Evolutionary conservation across 2,329 filamentous ascomycete species (phyloP).

Genomic region (Xylariaceae sp.): DNA sequence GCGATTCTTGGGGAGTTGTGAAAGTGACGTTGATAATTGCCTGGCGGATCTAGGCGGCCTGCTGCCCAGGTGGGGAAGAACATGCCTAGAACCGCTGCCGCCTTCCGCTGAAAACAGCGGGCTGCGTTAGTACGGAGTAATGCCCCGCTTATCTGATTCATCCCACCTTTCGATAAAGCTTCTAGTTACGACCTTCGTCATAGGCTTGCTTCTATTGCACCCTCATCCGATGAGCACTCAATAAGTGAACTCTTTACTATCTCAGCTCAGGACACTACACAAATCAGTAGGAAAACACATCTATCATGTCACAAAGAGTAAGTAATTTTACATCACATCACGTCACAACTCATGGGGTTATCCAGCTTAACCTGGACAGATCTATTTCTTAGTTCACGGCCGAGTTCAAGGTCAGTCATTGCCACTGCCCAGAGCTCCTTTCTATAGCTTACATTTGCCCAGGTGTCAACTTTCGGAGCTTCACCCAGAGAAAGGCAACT

Average conservation of each 20-base stretch:
- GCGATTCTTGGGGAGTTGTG: not conserved
- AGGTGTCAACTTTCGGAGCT: conserved; percentile 58
- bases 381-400: conserved; percentile 63
- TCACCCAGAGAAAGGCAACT: conserved; percentile 49
- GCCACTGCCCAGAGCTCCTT: not conserved
- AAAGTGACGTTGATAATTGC: not conserved
- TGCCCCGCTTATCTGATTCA: not conserved
- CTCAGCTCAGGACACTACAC: not conserved
- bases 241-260: no score
- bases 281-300: not conserved
- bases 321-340: no score
- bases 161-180: conserved; percentile 2
- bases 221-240: no score
- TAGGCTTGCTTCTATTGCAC: no score
- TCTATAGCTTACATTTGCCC: conserved; percentile 17
- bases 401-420: conserved; percentile 67
- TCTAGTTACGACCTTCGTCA: no score
- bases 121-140: conserved; percentile 4
- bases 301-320: conserved; percentile 21
- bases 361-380: conserved; percentile 32
- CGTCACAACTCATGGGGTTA: not conserved
- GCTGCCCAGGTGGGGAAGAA: no score
- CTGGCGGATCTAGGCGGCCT: not conserved
- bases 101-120: not conserved
- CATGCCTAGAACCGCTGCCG: conserved; percentile 5